Conservation (phyloP, 225 moss, liverwort and hornwort genomes). For the Bryum argenteum region DNA sequence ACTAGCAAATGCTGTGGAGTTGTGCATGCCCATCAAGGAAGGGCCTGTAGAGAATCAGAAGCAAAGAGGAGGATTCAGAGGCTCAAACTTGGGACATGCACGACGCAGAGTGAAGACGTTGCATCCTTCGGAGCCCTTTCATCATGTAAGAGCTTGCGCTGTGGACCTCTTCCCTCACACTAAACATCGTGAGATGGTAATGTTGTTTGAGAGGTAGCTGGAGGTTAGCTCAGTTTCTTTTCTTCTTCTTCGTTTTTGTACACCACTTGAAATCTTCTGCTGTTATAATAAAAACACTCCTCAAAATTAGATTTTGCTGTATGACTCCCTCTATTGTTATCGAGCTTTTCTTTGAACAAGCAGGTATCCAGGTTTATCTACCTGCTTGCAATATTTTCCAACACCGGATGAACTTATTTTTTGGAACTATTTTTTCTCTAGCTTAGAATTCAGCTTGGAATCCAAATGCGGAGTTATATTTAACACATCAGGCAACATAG, state of each 20-base stretch:
- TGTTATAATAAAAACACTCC: not conserved
- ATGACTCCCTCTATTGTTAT: too few species aligned
- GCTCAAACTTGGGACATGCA: conserved; percentile 79
- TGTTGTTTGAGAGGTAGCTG: conserved; percentile 87
- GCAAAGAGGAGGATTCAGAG: conserved; percentile 66
- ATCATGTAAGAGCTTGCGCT: conserved; percentile 78
- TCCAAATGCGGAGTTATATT: too few species aligned
- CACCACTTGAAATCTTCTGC: not conserved
- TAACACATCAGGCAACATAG: too few species aligned
- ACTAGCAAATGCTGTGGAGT: conserved; percentile 93
- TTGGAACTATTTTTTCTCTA: too few species aligned
- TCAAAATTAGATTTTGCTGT: conserved; percentile 3
- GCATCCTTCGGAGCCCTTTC: conserved; percentile 89
- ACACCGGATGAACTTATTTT: too few species aligned
- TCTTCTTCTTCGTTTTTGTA: conserved; percentile 14
- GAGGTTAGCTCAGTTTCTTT: not conserved
- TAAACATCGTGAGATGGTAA: conserved; percentile 95
- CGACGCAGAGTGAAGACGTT: conserved; percentile 84
- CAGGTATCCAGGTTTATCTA: too few species aligned
- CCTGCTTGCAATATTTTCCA: too few species aligned
- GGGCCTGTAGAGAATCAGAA: conserved; percentile 68
- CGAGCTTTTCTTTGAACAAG: too few species aligned
- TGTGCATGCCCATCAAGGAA: conserved; percentile 79
- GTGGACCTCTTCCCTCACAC: conserved; percentile 98
- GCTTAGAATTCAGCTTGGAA: too few species aligned